A percentile compares a stretch with the other conserved stretches of the same genome.
phyloP scores from a whole-genome alignment of 2,329 filamentous ascomycete species.

The Fusarium secorum region DNA sequence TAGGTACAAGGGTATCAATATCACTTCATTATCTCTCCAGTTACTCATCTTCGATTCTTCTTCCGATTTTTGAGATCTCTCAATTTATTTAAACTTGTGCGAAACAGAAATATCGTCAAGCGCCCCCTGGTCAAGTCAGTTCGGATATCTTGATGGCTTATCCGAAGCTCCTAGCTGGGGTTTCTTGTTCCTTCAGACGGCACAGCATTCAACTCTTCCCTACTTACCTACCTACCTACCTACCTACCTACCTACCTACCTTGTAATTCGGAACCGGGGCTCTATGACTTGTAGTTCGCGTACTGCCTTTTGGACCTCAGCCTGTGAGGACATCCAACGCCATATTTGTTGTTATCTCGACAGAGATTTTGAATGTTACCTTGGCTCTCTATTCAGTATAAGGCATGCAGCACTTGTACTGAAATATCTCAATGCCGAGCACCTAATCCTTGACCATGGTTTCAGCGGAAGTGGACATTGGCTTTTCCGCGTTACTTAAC shows the following conservation, averaged over 20 bases:
- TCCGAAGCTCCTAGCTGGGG: not conserved
- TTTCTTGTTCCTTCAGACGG: not conserved
- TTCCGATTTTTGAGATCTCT: not conserved
- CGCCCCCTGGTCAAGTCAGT: not conserved
- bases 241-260: not conserved
- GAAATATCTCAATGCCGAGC: no score
- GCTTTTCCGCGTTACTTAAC: not conserved
- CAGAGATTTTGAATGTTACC: not conserved
- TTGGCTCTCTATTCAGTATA: not conserved
- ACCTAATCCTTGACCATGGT: not conserved
- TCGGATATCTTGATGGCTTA: not conserved
- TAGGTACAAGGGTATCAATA: not conserved
- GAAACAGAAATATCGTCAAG: not conserved
- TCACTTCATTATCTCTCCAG: not conserved
- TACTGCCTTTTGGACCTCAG: not conserved
- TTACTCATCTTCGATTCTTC: not conserved
- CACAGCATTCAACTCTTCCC: not conserved
- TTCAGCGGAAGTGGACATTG: not conserved
- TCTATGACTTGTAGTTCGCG: not conserved
- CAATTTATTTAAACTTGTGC: not conserved
- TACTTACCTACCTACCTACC: not conserved
- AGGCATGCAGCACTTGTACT: not conserved
- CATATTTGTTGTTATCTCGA: not conserved
- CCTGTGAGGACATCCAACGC: not conserved
- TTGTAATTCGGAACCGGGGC: not conserved